Conservation (phyloP, 2,329 filamentous ascomycete genomes). For the Fonsecaea monophora region DNA sequence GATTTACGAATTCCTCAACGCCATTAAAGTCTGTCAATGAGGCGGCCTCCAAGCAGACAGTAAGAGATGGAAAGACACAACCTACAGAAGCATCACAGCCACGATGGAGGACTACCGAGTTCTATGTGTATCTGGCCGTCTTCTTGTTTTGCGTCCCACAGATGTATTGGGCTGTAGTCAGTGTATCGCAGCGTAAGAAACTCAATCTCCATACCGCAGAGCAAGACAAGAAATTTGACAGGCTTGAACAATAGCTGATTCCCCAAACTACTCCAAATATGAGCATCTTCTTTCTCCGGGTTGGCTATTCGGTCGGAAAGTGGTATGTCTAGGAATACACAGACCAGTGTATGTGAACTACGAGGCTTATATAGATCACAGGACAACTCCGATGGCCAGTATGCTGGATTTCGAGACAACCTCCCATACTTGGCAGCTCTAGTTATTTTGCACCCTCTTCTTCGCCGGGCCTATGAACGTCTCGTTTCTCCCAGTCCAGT, state of each 20-base stretch:
- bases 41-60: constrained; percentile 46
- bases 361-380: constrained; percentile 47
- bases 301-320: constrained; percentile 91
- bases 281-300: constrained; percentile 74
- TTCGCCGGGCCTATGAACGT: constrained; percentile 74
- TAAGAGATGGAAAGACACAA: constrained; percentile 43
- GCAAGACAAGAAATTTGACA: constrained; percentile 27
- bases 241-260: constrained; percentile 64
- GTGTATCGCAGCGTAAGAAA: constrained; percentile 77
- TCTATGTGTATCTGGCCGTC: constrained; percentile 77
- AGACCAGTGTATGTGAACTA: constrained; percentile 3
- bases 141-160: constrained; percentile 72
- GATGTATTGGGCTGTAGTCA: constrained; percentile 90
- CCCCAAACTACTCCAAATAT: constrained; percentile 81
- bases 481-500: constrained; percentile 33
- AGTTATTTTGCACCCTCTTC: constrained; percentile 77
- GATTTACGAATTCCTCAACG: constrained; percentile 72
- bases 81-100: constrained; percentile 62
- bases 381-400: constrained; percentile 91
- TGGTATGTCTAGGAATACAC: constrained; percentile 62
- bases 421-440: constrained; percentile 79
- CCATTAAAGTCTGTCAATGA: constrained; percentile 68
- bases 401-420: constrained; percentile 82
- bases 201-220: not conserved
- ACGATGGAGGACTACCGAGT: constrained; percentile 87